These are phyloP conservation scores for Selaginella tamariscina DNA, from an alignment of 75 land plant genomes.

Conservation along the genomic window DNA sequence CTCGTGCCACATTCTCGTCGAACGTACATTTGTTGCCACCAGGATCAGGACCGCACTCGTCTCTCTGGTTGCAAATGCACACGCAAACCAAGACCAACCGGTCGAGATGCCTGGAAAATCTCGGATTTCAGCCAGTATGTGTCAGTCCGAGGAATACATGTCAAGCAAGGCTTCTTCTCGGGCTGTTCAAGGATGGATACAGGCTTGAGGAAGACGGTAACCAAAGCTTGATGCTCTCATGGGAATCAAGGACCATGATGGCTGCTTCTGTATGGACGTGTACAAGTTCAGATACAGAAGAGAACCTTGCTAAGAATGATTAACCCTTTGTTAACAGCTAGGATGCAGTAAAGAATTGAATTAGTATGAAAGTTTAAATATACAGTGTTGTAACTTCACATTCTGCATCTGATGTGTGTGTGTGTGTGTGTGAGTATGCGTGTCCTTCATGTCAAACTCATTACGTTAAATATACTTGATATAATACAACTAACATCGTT, in stretches of 20 bases:
- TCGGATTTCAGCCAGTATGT: background rate
- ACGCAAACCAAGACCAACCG: background rate
- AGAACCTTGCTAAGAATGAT: too few relatives aligned
- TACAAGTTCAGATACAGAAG: background rate
- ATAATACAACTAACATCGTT: too few relatives aligned
- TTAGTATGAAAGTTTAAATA: too few relatives aligned
- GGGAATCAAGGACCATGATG: background rate
- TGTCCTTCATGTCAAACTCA: too few relatives aligned
- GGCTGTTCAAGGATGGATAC: background rate
- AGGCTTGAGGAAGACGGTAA: background rate
- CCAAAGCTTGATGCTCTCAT: constrained; percentile 12
- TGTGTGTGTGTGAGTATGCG: too few relatives aligned
- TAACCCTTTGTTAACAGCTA: too few relatives aligned
- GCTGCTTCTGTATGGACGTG: background rate
- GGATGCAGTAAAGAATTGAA: too few relatives aligned
- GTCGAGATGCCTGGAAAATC: background rate
- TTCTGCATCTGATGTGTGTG: too few relatives aligned
- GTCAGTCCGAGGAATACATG: background rate
- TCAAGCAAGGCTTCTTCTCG: background rate
- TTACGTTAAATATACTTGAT: too few relatives aligned
- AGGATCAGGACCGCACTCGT: constrained; percentile 18
- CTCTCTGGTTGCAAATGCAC: background rate
- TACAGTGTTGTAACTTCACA: too few relatives aligned
- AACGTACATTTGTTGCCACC: constrained; percentile 40
- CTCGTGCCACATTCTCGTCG: constrained; percentile 35